Conservation (phyloP, 306 rosid species). For the Citrullus colocynthis region DNA sequence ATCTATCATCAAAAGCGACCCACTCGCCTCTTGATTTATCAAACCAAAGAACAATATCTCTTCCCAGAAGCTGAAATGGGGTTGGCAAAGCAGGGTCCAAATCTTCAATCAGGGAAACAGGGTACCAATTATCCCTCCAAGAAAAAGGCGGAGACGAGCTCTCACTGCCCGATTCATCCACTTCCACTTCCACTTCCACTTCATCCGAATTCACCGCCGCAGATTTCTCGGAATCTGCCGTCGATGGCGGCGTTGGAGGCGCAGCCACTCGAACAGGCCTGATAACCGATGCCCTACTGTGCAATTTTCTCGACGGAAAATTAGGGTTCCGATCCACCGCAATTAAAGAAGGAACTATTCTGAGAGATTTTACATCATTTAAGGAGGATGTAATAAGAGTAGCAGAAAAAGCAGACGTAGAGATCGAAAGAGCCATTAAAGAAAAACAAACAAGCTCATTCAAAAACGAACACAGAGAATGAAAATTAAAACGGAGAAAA, state of each 20-base stretch:
- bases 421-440: conserved; percentile 42
- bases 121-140: conserved; percentile 99
- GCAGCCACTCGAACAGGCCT: conserved; percentile 47
- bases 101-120: conserved; percentile 83
- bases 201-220: conserved; percentile 10
- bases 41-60: conserved; percentile 78
- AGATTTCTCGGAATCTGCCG: conserved; percentile 24
- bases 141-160: conserved; percentile 48
- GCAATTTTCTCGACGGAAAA: conserved; percentile 1
- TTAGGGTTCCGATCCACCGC: conserved; percentile 7
- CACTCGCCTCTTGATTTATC: conserved; percentile 50
- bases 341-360: conserved; percentile 17
- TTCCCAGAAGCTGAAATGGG: conserved; percentile 90
- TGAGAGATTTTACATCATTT: conserved; percentile 14
- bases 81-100: conserved; percentile 59
- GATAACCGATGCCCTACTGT: conserved; percentile 12
- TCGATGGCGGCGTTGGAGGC: conserved; percentile 33
- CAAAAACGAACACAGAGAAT: neutral
- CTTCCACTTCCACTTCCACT: conserved; percentile 16
- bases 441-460: neutral
- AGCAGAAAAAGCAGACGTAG: conserved; percentile 41
- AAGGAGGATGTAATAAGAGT: conserved; percentile 24
- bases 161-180: conserved; percentile 32
- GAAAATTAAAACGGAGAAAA: neutral
- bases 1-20: conserved; percentile 88